A percentile compares a stretch with the other conserved stretches of the same genome.
These are phyloP conservation scores for Nakaseomyces uthaithaninus DNA, from an alignment of 1,139 yeast genomes.

Conservation along the genomic window DNA sequence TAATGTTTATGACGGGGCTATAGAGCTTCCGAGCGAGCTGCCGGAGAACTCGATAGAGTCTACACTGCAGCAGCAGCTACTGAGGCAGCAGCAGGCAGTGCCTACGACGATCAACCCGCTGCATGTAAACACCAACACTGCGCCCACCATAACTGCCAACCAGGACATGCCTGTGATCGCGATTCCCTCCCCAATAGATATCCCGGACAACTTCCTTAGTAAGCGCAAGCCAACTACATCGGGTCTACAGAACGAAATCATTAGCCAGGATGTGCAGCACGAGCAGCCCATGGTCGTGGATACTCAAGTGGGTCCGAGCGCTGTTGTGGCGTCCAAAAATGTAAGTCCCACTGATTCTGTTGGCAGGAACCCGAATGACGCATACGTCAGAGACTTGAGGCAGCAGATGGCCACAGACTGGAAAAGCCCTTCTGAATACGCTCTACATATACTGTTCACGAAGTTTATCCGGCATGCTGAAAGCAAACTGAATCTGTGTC, in stretches of 20 bases:
- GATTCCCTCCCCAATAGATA: slow-evolving; percentile 14
- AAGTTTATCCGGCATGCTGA: slow-evolving; percentile 94
- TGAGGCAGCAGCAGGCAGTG: background rate
- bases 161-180: slow-evolving; percentile 12
- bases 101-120: slow-evolving; percentile 6
- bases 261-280: background rate
- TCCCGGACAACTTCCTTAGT: slow-evolving; percentile 6
- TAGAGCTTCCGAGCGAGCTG: slow-evolving; percentile 3
- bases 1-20: background rate
- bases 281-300: background rate
- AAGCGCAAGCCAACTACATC: background rate
- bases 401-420: slow-evolving; percentile 51
- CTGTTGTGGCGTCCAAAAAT: background rate
- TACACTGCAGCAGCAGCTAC: slow-evolving; percentile 1
- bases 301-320: background rate
- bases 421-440: slow-evolving; percentile 86
- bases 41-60: background rate
- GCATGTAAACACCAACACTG: slow-evolving; percentile 6
- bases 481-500: slow-evolving; percentile 65
- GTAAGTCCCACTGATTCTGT: slow-evolving; percentile 4
- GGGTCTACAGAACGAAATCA: background rate
- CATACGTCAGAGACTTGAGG: slow-evolving; percentile 29
- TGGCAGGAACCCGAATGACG: slow-evolving; percentile 14
- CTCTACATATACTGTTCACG: slow-evolving; percentile 86
- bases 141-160: slow-evolving; percentile 6